Base-by-base conservation (phyloP, 2,329 filamentous ascomycete species). In the Aspergillus aculeatinus region DNA sequence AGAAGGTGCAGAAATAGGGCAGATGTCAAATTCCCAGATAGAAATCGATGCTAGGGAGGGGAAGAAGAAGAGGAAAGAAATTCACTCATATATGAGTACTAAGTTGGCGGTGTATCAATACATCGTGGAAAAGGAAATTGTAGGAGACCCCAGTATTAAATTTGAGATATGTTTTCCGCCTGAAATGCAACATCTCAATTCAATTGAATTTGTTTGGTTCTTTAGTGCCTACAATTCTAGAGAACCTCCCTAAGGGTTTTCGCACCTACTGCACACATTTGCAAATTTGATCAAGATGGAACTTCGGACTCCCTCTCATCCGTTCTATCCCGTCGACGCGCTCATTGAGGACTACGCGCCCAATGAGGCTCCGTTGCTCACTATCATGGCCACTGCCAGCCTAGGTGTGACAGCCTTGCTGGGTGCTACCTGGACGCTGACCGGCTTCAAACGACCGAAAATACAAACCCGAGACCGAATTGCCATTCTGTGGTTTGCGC, bases 401-500 rank as follows among this genome's bases (percentile, higher is more conserved):
- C 77, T 78, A 5, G 83, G 83, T 23, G 86, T 84, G 68, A 74
- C 78, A 0, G 75, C 75, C 42, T 82, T 92, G 61, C 83, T 93
- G 61, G 74, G 80, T 25, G 68, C 80, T 7, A 87, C 87, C 3
- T 83, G 83, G 58, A 60, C 81, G 9, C 64, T 87, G 39, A 80
- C 85, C 61, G 84, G 82, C 65, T 76, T 75, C 60, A 69, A 81
- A 47, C 80, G 85, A 19, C 85, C 86, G 2, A 78, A 74, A 10
- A 70, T 91, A 55, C 77, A 79, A 35, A 74, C 67, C 7, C 72
- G 72, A 27, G 89, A 92, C 65, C 80, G 86, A 50, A 66, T 82
- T 12, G 84, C 83, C 4, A 84, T 89, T 23, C 76, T 91, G 76
- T 94, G 91, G 91, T 93, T 93, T 73, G 82, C 88, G 23, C 80